A percentile compares a stretch with the other conserved stretches of the same genome.
These are phyloP conservation scores for Hygrocybe coccinea DNA, from an alignment of 768 basidiomycete genomes.

Conservation along the genomic window DNA sequence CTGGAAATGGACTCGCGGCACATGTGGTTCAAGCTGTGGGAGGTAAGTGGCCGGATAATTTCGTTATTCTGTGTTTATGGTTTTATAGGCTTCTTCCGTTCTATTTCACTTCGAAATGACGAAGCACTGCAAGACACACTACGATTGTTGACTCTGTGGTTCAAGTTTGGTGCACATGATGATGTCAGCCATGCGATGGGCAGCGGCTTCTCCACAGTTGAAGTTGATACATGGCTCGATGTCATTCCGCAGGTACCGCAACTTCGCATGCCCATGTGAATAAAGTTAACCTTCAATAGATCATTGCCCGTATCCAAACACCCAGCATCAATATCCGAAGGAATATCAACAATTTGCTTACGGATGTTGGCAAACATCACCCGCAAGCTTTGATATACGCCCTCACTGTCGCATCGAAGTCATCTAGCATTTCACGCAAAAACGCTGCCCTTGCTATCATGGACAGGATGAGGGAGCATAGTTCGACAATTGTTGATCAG, in stretches of 20 bases:
- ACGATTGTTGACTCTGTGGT: slow-evolving; percentile 92
- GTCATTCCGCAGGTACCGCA: slow-evolving; percentile 87
- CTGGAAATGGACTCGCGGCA: slow-evolving; percentile 59
- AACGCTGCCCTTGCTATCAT: slow-evolving; percentile 83
- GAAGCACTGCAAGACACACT: slow-evolving; percentile 94
- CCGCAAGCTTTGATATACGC: slow-evolving; percentile 97
- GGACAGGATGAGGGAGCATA: slow-evolving; percentile 91
- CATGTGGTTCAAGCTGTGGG: slow-evolving; percentile 93
- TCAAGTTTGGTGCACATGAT: slow-evolving; percentile 89
- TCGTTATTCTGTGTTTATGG: slow-evolving; percentile 3
- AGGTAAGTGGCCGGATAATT: slow-evolving; percentile 42
- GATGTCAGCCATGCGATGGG: slow-evolving; percentile 88
- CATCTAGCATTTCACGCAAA: slow-evolving; percentile 76
- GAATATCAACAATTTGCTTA: slow-evolving; percentile 83
- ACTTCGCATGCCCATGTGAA: background rate
- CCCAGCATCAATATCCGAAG: slow-evolving; percentile 80
- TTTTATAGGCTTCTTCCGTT: slow-evolving; percentile 82
- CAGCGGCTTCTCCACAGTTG: slow-evolving; percentile 80
- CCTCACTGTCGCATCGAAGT: slow-evolving; percentile 94
- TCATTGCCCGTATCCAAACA: slow-evolving; percentile 97
- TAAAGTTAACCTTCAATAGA: slow-evolving; percentile 42
- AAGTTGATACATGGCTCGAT: slow-evolving; percentile 97
- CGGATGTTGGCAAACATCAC: slow-evolving; percentile 92
- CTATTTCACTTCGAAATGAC: slow-evolving; percentile 83
- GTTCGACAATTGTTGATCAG: slow-evolving; percentile 80